Conservation (phyloP, 2,329 filamentous ascomycete species). For the Didymella pomorum region DNA sequence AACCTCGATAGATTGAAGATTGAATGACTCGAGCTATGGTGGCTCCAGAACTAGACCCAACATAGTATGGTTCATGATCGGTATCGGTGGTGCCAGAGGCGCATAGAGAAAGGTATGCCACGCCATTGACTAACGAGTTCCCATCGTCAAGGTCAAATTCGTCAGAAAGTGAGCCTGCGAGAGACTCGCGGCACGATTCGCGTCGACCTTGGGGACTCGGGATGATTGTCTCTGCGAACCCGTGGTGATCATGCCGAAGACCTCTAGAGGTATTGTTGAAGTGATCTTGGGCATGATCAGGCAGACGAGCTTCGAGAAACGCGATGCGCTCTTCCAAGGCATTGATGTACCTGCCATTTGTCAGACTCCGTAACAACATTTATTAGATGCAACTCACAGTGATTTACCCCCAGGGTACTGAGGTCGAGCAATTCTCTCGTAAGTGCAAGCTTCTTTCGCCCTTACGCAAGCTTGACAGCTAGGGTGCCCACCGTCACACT, state of each 20-base stretch:
- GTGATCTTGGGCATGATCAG: conserved; percentile 38
- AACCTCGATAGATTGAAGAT: conserved; percentile 33
- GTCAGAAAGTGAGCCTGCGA: conserved; percentile 22
- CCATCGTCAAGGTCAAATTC: conserved; percentile 32
- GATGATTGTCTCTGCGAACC: neutral
- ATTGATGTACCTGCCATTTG: conserved; percentile 32
- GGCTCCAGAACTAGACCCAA: conserved; percentile 40
- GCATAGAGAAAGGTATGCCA: conserved; percentile 40
- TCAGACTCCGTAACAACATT: neutral
- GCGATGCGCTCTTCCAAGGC: conserved; percentile 39
- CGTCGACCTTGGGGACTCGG: neutral
- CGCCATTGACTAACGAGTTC: conserved; percentile 36
- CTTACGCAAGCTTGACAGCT: conserved; percentile 32
- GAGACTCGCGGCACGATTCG: conserved; percentile 5
- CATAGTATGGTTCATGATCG: conserved; percentile 35
- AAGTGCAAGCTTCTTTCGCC: conserved; percentile 33
- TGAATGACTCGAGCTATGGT: conserved; percentile 41
- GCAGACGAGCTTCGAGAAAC: conserved; percentile 38
- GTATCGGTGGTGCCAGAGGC: conserved; percentile 38
- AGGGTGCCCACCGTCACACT: conserved; percentile 38
- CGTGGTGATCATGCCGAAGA: neutral
- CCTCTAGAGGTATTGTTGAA: conserved; percentile 14
- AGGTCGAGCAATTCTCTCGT: conserved; percentile 36
- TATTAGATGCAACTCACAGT: conserved; percentile 19
- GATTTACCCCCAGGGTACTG: conserved; percentile 41